phyloP scores from a whole-genome alignment of 768 basidiomycete species.

The Candolleomyces aberdarensis region DNA sequence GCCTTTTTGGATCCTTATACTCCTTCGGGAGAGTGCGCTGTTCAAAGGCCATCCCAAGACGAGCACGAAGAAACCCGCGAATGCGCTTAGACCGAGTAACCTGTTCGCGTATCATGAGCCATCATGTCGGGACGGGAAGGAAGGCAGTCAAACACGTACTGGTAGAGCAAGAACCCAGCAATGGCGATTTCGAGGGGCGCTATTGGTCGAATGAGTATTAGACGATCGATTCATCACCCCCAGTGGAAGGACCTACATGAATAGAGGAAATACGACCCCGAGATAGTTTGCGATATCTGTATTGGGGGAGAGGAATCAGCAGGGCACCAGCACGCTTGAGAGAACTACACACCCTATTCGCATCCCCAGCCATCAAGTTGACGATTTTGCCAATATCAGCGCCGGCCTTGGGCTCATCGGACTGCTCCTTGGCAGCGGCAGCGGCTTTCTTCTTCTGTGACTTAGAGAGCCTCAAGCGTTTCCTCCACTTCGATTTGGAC shows the following conservation, averaged over 20 bases:
- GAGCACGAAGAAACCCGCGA: constrained; percentile 71
- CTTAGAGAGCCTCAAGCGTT: neutral
- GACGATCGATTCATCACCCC: neutral
- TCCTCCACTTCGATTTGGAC: neutral
- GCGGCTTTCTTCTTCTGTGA: constrained; percentile 5
- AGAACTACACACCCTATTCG: constrained; percentile 39
- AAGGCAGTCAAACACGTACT: constrained; percentile 39
- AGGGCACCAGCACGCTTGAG: neutral
- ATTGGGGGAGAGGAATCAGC: neutral
- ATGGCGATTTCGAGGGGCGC: constrained; percentile 79
- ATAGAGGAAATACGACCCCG: constrained; percentile 64
- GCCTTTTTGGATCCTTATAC: constrained; percentile 59
- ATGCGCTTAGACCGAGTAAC: constrained; percentile 66
- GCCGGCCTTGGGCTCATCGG: constrained; percentile 63
- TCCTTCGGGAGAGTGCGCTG: constrained; percentile 56
- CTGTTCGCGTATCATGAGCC: constrained; percentile 24
- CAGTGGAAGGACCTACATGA: constrained; percentile 40
- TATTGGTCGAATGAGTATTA: constrained; percentile 15
- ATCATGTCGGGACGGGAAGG: no score
- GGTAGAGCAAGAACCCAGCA: constrained; percentile 71
- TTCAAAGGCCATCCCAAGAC: constrained; percentile 70
- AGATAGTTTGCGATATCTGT: constrained; percentile 48
- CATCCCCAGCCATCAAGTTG: constrained; percentile 83
- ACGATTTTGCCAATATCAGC: constrained; percentile 91
- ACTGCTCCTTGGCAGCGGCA: constrained; percentile 12